A percentile compares a stretch with the other conserved stretches of the same genome.
Evolutionary conservation across 306 rosid genomes (phyloP).

Genomic region (Citrullus colocynthis): DNA sequence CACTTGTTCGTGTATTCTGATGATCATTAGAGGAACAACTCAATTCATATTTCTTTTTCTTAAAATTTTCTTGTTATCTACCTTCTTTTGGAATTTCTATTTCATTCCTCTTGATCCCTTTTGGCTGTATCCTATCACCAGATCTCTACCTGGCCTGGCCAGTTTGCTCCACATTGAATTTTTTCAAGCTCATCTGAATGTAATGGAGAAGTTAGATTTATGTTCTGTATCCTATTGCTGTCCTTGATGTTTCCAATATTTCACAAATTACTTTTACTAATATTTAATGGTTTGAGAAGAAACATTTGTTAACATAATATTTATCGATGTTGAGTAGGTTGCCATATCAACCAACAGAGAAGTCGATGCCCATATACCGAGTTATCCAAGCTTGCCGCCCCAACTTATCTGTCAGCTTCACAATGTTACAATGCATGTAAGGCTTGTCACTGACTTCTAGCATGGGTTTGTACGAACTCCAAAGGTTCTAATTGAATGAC

Average conservation of each 20-base stretch:
- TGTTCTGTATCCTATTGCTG: neutral
- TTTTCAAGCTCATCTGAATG: neutral
- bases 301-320: neutral
- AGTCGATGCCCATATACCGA: conserved; percentile 82
- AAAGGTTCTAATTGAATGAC: neutral
- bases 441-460: conserved; percentile 16
- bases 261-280: neutral
- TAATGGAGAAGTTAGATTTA: neutral
- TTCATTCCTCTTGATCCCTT: neutral
- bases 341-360: conserved; percentile 92
- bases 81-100: neutral
- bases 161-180: neutral
- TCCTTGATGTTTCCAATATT: neutral
- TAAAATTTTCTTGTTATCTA: neutral
- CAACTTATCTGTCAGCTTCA: conserved; percentile 95
- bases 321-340: conserved; percentile 28
- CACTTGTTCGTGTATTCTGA: neutral
- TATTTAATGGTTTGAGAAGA: neutral
- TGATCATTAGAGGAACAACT: neutral
- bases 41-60: neutral
- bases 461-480: neutral
- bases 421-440: conserved; percentile 93
- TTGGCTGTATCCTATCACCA: neutral
- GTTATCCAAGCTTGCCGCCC: conserved; percentile 89
- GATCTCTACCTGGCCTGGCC: neutral